phyloP scores from a whole-genome alignment of 192 early-diverging fungal species.

The Coemansia sp. region DNA sequence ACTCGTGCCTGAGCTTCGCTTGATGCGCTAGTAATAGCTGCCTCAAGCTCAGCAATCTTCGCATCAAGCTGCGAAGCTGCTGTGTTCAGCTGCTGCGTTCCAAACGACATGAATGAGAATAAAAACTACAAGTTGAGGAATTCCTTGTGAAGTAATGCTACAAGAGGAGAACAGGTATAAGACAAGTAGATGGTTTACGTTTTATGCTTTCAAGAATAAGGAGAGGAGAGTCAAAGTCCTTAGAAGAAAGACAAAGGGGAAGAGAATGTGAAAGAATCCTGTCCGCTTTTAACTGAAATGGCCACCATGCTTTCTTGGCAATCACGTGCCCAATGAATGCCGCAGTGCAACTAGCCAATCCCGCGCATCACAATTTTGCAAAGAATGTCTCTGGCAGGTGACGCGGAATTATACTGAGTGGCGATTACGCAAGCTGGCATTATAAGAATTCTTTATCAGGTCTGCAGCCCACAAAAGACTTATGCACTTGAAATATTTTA shows the following conservation, averaged over 20 bases:
- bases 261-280: not conserved
- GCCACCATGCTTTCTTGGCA: not conserved
- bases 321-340: not conserved
- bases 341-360: not conserved
- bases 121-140: not conserved
- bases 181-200: not conserved
- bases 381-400: not conserved
- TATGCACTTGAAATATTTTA: not conserved
- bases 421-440: not conserved
- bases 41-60: constrained; percentile 46
- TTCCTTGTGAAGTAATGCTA: not conserved
- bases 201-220: not conserved
- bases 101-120: constrained; percentile 27
- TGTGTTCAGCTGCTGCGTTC: constrained; percentile 32
- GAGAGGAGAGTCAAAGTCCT: not conserved
- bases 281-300: not conserved
- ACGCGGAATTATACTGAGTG: not conserved
- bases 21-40: constrained; percentile 29
- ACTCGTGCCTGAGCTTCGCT: constrained; percentile 44
- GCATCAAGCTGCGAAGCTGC: constrained; percentile 45
- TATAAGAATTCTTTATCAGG: not conserved
- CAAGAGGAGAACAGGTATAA: not conserved
- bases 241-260: not conserved
- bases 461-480: not conserved
- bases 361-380: not conserved